Base-by-base conservation (phyloP, 352 stramenopile species). In the Elongisporangium senticosum region DNA sequence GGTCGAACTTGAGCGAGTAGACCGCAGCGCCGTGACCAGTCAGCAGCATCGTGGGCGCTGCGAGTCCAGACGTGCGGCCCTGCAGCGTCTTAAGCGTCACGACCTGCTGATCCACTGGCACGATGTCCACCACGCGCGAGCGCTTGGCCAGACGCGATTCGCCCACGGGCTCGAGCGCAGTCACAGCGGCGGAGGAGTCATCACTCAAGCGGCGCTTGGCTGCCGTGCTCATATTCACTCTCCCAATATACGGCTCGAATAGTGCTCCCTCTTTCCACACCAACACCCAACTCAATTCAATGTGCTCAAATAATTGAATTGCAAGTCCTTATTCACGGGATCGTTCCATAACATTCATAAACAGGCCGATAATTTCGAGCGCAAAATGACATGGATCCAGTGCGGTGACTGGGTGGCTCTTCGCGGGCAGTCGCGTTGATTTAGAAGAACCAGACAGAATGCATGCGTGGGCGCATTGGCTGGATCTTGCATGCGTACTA, bases 1-100 rank as follows among this genome's bases (percentile, higher is more conserved):
- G 71, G 64, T 86, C 86, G 58, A 94, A 92, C 61, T 90, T 87
- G 58, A 94, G 69, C 53, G 84, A 92, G 64, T 90, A 83, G 26
- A 92, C 77, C 2, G 80, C 72, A 7, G 84, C 84, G 61, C 74
- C 77, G 59, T 94, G 84, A 23, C 84, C 84, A 26, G 80, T 77
- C 53, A 94, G 80, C 50, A 90, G 75, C 84, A 94, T 89, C 1
- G 84, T 94, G 21, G 84, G 82, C 26, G 82, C 77, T 40, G 71
- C 33, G 7, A 94, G 75, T 3, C 61, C 76, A 22, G 84, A 94
- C 49, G 82, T 89, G 39, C 84, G 80, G 48, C 81, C 79, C 33
- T 63, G 71, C 53, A 86, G 59, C 15, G 59, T 66, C 67, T 75
- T 85, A 50, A 78, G 54, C 22, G 69, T 72, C 65, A 90, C 69